These are phyloP conservation scores for Rutstroemia sp. DNA, from an alignment of 2,329 filamentous ascomycete genomes.

Conservation along the genomic window DNA sequence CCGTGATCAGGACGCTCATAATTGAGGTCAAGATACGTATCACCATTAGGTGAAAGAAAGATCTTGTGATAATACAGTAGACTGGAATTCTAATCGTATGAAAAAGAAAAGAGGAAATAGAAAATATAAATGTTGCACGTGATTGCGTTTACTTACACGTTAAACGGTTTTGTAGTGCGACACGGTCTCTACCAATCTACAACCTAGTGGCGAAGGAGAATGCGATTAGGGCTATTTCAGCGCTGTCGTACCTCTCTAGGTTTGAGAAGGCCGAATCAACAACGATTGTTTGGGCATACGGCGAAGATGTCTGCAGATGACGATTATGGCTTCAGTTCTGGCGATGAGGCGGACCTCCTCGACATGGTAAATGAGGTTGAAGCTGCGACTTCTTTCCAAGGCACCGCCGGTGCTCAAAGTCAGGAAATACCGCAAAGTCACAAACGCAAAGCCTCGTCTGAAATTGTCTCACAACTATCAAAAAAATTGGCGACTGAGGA, in stretches of 20 bases:
- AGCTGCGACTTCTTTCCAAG: neutral
- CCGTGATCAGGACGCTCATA: too few relatives aligned
- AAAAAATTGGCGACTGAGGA: constrained; percentile 7
- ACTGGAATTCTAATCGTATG: too few relatives aligned
- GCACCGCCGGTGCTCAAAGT: neutral
- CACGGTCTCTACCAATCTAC: too few relatives aligned
- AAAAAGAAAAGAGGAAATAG: too few relatives aligned
- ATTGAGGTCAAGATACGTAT: too few relatives aligned
- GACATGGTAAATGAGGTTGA: constrained; percentile 3
- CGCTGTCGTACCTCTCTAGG: neutral
- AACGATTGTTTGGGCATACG: neutral
- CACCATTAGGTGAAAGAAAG: too few relatives aligned
- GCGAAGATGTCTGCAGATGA: constrained; percentile 4
- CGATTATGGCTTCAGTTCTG: constrained; percentile 16
- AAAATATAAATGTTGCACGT: too few relatives aligned
- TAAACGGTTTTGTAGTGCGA: too few relatives aligned
- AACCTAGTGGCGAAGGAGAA: neutral
- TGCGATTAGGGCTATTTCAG: neutral
- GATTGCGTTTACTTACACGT: too few relatives aligned
- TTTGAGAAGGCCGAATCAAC: neutral
- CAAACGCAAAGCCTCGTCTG: constrained; percentile 7
- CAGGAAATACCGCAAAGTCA: neutral
- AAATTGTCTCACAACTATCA: neutral
- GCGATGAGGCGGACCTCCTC: constrained; percentile 15
- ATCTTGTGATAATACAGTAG: too few relatives aligned